Percentiles rank a stretch among this genome's conserved stretches.
phyloP scores from a whole-genome alignment of 2,329 filamentous ascomycete genomes.

The Xylogone sp. region DNA sequence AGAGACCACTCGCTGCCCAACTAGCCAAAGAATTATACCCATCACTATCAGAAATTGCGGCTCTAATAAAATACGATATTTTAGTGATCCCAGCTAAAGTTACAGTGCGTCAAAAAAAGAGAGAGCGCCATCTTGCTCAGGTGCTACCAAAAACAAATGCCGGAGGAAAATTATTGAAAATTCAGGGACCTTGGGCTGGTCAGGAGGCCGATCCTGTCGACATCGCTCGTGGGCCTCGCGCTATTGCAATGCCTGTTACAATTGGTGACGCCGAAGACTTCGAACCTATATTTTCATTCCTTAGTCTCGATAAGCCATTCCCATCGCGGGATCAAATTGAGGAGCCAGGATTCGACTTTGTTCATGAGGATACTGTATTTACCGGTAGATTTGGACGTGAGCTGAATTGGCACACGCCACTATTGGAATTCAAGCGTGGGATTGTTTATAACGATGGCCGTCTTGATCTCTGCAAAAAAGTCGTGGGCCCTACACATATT shows the following conservation, averaged over 20 bases:
- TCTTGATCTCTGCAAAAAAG: conserved; percentile 54
- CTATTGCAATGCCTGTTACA: conserved; percentile 16
- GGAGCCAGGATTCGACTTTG: neutral
- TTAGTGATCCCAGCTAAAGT: conserved; percentile 6
- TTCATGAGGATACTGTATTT: conserved; percentile 4
- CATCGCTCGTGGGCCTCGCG: conserved; percentile 11
- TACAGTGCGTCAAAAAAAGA: conserved; percentile 6
- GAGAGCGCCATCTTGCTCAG: conserved; percentile 1
- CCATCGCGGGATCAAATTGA: neutral
- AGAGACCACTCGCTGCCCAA: conserved; percentile 6
- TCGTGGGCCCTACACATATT: conserved; percentile 48
- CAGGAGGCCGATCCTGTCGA: conserved; percentile 15
- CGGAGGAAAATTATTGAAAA: conserved; percentile 4
- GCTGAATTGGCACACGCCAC: conserved; percentile 2
- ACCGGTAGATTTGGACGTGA: neutral
- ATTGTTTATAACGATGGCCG: conserved; percentile 46
- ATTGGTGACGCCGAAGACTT: conserved; percentile 13
- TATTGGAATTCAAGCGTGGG: conserved; percentile 7
- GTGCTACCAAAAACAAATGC: conserved; percentile 3
- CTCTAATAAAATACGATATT: conserved; percentile 9
- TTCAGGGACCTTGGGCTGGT: conserved; percentile 15
- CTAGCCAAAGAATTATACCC: conserved; percentile 3
- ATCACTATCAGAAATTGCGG: conserved; percentile 8
- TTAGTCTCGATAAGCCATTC: conserved; percentile 1
- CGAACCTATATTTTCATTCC: conserved; percentile 12